Percentiles rank a stretch among this genome's conserved stretches.
phyloP scores from a whole-genome alignment of 768 basidiomycete species.

The Xerocomellus chrysenteron region DNA sequence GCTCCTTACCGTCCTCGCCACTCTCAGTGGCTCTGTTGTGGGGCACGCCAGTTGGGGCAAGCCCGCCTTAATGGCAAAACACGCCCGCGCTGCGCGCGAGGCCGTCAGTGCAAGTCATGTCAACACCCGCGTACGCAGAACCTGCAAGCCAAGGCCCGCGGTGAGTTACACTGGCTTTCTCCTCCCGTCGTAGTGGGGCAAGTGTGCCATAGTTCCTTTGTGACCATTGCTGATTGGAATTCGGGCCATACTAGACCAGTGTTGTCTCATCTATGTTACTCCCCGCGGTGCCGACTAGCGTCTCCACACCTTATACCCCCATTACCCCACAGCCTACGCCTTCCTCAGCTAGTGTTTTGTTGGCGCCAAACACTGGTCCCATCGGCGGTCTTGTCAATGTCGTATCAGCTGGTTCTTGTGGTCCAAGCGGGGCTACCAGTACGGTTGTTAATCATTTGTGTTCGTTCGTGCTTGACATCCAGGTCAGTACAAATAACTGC shows the following conservation, averaged over 20 bases:
- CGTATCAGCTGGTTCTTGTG: constrained; percentile 38
- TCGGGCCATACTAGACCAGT: neutral
- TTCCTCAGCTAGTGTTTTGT: neutral
- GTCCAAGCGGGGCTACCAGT: constrained; percentile 46
- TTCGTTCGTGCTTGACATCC: constrained; percentile 1
- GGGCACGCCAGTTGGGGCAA: neutral
- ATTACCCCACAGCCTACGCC: neutral
- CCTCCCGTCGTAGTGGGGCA: neutral
- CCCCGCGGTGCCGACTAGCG: too few species aligned
- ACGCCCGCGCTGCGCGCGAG: neutral
- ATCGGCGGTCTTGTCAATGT: constrained; percentile 37
- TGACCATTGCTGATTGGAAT: neutral
- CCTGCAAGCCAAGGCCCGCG: neutral
- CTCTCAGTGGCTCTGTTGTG: neutral
- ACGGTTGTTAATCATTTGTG: constrained; percentile 30
- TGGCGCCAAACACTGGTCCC: neutral
- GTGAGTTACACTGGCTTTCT: neutral
- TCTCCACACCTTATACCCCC: neutral
- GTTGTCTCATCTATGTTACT: neutral
- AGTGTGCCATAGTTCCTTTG: neutral
- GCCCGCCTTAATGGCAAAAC: constrained; percentile 6
- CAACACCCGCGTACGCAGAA: neutral
- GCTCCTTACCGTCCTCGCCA: neutral
- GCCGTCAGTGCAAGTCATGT: neutral
- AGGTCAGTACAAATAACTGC: constrained; percentile 46